These are phyloP conservation scores for Albatrellus ellisii DNA, from an alignment of 768 basidiomycete species.

Conservation along the genomic window DNA sequence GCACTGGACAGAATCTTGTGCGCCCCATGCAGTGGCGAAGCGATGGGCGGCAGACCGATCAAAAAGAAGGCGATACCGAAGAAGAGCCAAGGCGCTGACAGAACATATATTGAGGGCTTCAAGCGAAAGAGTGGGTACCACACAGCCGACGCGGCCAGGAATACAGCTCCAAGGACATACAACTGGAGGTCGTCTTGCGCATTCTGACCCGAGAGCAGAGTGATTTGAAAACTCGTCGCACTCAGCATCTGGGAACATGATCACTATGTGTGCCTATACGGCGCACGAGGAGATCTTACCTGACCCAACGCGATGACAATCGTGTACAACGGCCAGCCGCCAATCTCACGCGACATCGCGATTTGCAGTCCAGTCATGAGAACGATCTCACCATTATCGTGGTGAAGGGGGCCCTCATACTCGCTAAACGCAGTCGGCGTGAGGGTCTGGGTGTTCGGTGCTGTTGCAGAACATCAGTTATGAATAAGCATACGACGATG, in stretches of 20 bases:
- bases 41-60: conserved; percentile 76
- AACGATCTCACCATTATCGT: conserved; percentile 37
- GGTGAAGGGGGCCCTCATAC: conserved; percentile 30
- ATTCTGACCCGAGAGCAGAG: conserved; percentile 76
- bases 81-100: conserved; percentile 84
- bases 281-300: conserved; percentile 24
- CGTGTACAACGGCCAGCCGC: conserved; percentile 86
- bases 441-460: conserved; percentile 36
- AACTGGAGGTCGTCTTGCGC: conserved; percentile 71
- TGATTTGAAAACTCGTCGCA: conserved; percentile 92
- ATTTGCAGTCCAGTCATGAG: conserved; percentile 82
- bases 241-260: conserved; percentile 51
- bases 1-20: conserved; percentile 59
- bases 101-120: conserved; percentile 78
- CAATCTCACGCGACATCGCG: conserved; percentile 64
- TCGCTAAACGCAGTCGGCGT: conserved; percentile 24
- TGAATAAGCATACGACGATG: conserved; percentile 13
- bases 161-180: conserved; percentile 84
- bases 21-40: conserved; percentile 39
- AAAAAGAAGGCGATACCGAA: conserved; percentile 86
- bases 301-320: conserved; percentile 81
- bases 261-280: neutral
- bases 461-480: conserved; percentile 13
- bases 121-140: conserved; percentile 88
- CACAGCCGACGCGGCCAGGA: conserved; percentile 70